Percentiles rank a stretch among this genome's conserved stretches.
These are phyloP conservation scores for Colletotrichum trifolii DNA, from an alignment of 2,329 filamentous ascomycete genomes.

Conservation along the genomic window DNA sequence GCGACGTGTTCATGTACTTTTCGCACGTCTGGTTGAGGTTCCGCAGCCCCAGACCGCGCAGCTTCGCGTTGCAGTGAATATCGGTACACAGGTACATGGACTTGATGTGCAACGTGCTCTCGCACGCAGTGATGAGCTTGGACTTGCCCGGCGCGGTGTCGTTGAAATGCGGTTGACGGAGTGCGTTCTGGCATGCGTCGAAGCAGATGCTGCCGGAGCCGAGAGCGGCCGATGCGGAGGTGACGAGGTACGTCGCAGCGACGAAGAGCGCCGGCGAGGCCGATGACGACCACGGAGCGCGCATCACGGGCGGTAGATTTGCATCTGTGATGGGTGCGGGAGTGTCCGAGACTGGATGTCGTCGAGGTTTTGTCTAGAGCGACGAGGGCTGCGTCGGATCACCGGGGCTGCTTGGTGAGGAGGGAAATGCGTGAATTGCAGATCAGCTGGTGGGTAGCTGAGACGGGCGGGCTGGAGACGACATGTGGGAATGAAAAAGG, in stretches of 20 bases:
- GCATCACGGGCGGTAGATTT: conserved; percentile 30
- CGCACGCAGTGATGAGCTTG: conserved; percentile 41
- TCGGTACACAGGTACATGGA: conserved; percentile 53
- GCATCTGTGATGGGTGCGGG: conserved; percentile 12
- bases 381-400: conserved; percentile 2
- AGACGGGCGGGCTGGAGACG: not conserved
- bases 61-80: conserved; percentile 47
- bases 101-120: conserved; percentile 41
- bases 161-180: conserved; percentile 45
- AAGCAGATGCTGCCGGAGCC: conserved; percentile 42
- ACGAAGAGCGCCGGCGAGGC: not conserved
- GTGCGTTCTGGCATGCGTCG: conserved; percentile 45
- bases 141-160: conserved; percentile 41
- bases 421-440: not conserved
- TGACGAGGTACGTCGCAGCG: conserved; percentile 21
- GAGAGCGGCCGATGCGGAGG: conserved; percentile 20
- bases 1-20: conserved; percentile 36
- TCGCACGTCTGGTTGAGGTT: conserved; percentile 50
- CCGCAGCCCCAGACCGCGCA: conserved; percentile 40
- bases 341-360: not conserved
- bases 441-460: conserved; percentile 1
- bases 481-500: not conserved
- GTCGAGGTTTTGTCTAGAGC: not conserved
- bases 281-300: conserved; percentile 15
- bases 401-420: conserved; percentile 2